A percentile compares a stretch with the other conserved stretches of the same genome.
phyloP scores from a whole-genome alignment of 2,329 filamentous ascomycete species.

The Phymatotrichopsis omnivora region DNA sequence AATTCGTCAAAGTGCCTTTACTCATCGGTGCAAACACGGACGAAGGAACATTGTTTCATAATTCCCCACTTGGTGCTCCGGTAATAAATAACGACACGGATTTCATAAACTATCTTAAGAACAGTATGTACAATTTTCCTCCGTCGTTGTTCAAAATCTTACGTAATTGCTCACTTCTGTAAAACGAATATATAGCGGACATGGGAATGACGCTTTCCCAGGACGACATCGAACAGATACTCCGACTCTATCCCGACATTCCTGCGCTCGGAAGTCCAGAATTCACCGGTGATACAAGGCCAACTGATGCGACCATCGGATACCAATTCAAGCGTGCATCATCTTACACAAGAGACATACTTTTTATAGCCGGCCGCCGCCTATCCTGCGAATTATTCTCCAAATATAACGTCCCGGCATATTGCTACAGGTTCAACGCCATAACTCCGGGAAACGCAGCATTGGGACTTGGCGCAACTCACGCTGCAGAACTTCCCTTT shows the following conservation, averaged over 20 bases:
- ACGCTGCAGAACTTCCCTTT: conserved; percentile 42
- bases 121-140: neutral
- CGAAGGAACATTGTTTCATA: conserved; percentile 50
- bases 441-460: conserved; percentile 39
- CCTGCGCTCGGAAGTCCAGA: neutral
- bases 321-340: conserved; percentile 45
- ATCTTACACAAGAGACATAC: conserved; percentile 46
- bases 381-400: conserved; percentile 45
- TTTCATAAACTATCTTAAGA: neutral
- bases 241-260: conserved; percentile 3
- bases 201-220: conserved; percentile 1
- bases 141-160: neutral
- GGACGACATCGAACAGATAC: neutral
- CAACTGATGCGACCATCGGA: conserved; percentile 31
- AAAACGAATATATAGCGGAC: neutral
- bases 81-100: conserved; percentile 2
- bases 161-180: no score
- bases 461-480: conserved; percentile 40
- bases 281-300: neutral
- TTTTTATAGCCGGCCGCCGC: conserved; percentile 47
- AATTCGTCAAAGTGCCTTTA: conserved; percentile 54
- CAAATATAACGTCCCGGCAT: conserved; percentile 41
- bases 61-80: neutral
- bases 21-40: conserved; percentile 55
- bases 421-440: conserved; percentile 54